Evolutionary conservation across 306 rosid species (phyloP), one percentile per base, ranked within the genome.

Genomic region (Cucumis hystrix): DNA sequence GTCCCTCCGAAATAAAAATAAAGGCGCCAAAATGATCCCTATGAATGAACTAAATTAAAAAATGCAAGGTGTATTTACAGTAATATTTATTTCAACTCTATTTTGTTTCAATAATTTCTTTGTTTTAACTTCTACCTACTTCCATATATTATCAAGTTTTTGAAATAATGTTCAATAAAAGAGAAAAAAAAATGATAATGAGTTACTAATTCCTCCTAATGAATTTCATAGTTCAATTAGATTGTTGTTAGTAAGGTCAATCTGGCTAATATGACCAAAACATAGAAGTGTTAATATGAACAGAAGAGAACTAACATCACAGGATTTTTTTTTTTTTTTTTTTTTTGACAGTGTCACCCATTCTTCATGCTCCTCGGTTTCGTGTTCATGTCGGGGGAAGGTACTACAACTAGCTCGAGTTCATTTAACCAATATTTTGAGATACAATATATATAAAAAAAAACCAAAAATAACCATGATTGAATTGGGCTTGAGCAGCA

Each of bases 361-460:
- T 85, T 94, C 80, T 70, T 94, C 78, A 94, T 91, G 98, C 84
- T 87, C 80, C 61, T 83, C 56, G 91, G 97, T 1, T 87, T 86
- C 64, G 80, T 91, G 75, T 86, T 91, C 83, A 65, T 87, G 75
- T 79, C 80, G 56, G 98, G 97, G 49, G 87, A 94, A 90, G 97
- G 97, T 94, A 47, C 54, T 1, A 82, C 1, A 9, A 6, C 57
- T 56, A 17, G 15, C 20, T 66, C 54, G 62, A 21, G 25, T 67
- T 40, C 25, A 14, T 25, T 49, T 39, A 71, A 11, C 4, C 1
- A 45, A 45, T 45, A 45, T 45, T 47, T 47, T 47, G 5, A 47
- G 54, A 12, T 47, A 10, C 17, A 47, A 47, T 47, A 47, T 12
- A 3, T 5, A 28, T 28, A 28, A 0, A 58, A 9, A 4, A 61